phyloP scores from a whole-genome alignment of 257 asterid species.

The Gynochthodes officinalis region DNA sequence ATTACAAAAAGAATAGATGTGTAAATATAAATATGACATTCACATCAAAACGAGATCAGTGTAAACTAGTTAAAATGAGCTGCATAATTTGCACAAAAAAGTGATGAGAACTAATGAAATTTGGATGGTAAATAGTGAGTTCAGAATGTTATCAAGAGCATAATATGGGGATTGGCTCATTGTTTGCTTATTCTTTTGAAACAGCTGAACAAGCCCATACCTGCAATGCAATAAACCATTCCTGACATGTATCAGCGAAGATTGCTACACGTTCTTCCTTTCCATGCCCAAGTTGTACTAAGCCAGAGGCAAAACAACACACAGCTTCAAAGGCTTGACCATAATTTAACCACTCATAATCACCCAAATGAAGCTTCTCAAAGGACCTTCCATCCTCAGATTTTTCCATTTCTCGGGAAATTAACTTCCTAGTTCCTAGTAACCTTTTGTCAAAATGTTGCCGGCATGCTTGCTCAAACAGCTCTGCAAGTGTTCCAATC shows the following conservation, averaged over 20 bases:
- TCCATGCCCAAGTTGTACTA: slow-evolving; percentile 80
- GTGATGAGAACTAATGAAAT: not conserved
- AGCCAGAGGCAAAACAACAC: slow-evolving; percentile 82
- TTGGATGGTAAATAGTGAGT: not conserved
- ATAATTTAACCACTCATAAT: slow-evolving; percentile 84
- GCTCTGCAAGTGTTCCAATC: slow-evolving; percentile 88
- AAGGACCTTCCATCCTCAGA: slow-evolving; percentile 75
- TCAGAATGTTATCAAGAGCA: not conserved
- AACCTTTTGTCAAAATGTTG: slow-evolving; percentile 44
- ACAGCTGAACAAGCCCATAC: slow-evolving; percentile 27
- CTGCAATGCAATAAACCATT: slow-evolving; percentile 98
- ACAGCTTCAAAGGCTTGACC: slow-evolving; percentile 75
- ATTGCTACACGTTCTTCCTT: slow-evolving; percentile 90
- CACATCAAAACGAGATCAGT: slow-evolving; percentile 1
- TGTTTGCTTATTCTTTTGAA: not conserved
- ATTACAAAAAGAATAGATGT: not conserved
- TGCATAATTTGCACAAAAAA: not conserved
- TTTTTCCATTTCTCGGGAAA: slow-evolving; percentile 62
- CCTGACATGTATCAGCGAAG: slow-evolving; percentile 93
- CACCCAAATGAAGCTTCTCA: slow-evolving; percentile 97
- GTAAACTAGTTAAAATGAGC: not conserved
- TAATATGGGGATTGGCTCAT: not conserved
- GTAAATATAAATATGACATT: not conserved
- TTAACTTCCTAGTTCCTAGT: slow-evolving; percentile 73
- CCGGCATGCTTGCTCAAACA: slow-evolving; percentile 77